Conservation (phyloP, 139 green algal species). For the Closterium sp. region DNA sequence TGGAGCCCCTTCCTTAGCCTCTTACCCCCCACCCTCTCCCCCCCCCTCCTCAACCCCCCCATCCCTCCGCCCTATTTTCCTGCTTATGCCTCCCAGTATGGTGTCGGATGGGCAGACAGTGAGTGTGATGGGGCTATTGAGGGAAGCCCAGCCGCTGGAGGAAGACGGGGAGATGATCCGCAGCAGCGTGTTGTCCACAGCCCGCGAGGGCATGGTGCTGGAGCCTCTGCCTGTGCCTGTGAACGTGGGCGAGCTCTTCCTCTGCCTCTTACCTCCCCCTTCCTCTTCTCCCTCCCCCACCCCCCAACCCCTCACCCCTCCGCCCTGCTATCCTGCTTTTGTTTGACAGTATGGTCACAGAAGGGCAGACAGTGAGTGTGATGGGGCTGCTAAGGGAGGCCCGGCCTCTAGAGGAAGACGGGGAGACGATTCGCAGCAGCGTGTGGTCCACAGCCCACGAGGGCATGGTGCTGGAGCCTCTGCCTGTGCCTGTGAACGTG, state of each 20-base stretch:
- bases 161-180: neutral
- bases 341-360: neutral
- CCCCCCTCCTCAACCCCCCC: too few species aligned
- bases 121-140: neutral
- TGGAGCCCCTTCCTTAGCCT: too few species aligned
- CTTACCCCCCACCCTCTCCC: too few species aligned
- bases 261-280: neutral
- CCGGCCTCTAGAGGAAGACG: neutral
- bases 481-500: neutral
- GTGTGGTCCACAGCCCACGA: neutral
- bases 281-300: too few species aligned
- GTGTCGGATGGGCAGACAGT: neutral
- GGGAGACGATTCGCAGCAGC: neutral
- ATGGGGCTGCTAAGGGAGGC: neutral
- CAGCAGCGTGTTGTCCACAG: too few species aligned
- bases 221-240: too few species aligned
- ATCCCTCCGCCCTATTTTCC: too few species aligned
- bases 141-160: neutral
- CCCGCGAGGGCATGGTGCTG: neutral
- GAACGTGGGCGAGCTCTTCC: neutral
- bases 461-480: neutral
- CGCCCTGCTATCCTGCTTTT: neutral
- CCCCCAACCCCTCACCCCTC: too few species aligned
- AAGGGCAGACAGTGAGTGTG: neutral
- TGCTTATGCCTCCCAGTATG: neutral